Evolutionary conservation across 2,329 filamentous ascomycete species (phyloP).

Genomic region (Fusarium tjaetaba): DNA sequence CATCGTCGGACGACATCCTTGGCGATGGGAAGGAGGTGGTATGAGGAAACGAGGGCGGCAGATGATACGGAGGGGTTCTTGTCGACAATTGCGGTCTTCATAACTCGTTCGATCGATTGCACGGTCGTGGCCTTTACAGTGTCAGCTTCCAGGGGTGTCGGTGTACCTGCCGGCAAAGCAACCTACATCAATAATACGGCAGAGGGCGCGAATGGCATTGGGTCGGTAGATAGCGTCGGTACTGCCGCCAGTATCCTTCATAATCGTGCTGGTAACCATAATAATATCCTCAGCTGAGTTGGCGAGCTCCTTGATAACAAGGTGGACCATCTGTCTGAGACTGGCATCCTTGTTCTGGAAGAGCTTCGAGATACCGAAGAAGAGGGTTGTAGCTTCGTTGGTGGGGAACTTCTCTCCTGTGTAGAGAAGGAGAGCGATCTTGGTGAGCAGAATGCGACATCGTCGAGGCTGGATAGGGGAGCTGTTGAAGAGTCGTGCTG

Average conservation of each 20-base stretch:
- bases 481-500: slow-evolving; percentile 97
- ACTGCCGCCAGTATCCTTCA: slow-evolving; percentile 98
- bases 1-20: slow-evolving; percentile 95
- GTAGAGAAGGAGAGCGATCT: slow-evolving; percentile 95
- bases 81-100: slow-evolving; percentile 99
- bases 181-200: slow-evolving; percentile 93
- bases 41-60: slow-evolving; percentile 94
- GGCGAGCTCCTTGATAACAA: slow-evolving; percentile 97
- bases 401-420: slow-evolving; percentile 97
- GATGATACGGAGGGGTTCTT: slow-evolving; percentile 98
- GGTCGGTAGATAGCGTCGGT: slow-evolving; percentile 94
- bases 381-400: slow-evolving; percentile 96
- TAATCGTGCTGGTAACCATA: slow-evolving; percentile 99
- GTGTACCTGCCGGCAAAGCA: slow-evolving; percentile 18
- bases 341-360: slow-evolving; percentile 99
- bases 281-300: slow-evolving; percentile 98
- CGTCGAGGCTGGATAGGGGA: slow-evolving; percentile 95
- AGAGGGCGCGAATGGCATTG: slow-evolving; percentile 94
- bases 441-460: slow-evolving; percentile 97
- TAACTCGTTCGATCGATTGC: slow-evolving; percentile 95
- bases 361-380: slow-evolving; percentile 98
- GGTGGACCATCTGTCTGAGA: slow-evolving; percentile 97
- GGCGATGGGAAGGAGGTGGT: slow-evolving; percentile 95
- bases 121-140: slow-evolving; percentile 83
- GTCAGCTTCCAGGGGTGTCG: slow-evolving; percentile 43